Evolutionary conservation across 306 rosid genomes (phyloP).

Genomic region (Psophocarpus tetragonolobus): DNA sequence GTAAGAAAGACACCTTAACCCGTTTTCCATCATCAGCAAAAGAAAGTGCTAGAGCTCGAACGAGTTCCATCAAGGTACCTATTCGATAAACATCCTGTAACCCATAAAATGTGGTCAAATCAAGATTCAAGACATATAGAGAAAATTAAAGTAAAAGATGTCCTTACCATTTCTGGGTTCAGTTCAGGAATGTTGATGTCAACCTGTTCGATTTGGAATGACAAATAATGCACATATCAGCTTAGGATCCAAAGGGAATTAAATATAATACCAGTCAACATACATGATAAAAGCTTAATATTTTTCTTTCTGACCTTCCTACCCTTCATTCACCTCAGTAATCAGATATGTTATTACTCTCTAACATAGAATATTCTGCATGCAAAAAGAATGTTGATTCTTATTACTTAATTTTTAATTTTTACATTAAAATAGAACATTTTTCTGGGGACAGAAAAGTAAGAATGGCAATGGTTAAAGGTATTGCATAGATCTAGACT

Average conservation of each 20-base stretch:
- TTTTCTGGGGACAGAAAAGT: background rate
- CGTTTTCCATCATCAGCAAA: conserved; percentile 92
- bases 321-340: conserved; percentile 16
- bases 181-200: conserved; percentile 94
- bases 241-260: conserved; percentile 13
- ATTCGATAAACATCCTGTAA: conserved; percentile 94
- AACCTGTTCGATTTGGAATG: conserved; percentile 61
- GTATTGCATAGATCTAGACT: conserved; percentile 15
- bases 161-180: conserved; percentile 89
- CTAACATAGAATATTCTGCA: conserved; percentile 12
- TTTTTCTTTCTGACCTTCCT: conserved; percentile 3
- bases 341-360: conserved; percentile 13
- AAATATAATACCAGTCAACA: conserved; percentile 15
- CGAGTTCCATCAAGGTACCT: conserved; percentile 91
- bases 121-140: conserved; percentile 28
- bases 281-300: background rate
- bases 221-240: conserved; percentile 38
- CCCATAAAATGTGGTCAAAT: conserved; percentile 48
- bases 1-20: conserved; percentile 64
- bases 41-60: conserved; percentile 84
- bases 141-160: conserved; percentile 5
- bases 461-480: conserved; percentile 7
- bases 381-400: conserved; percentile 17
- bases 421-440: background rate
- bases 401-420: background rate